Evolutionary conservation across 345 rosid genomes (phyloP), one percentile per base, ranked within the genome.

Genomic region (Salix viminalis): DNA sequence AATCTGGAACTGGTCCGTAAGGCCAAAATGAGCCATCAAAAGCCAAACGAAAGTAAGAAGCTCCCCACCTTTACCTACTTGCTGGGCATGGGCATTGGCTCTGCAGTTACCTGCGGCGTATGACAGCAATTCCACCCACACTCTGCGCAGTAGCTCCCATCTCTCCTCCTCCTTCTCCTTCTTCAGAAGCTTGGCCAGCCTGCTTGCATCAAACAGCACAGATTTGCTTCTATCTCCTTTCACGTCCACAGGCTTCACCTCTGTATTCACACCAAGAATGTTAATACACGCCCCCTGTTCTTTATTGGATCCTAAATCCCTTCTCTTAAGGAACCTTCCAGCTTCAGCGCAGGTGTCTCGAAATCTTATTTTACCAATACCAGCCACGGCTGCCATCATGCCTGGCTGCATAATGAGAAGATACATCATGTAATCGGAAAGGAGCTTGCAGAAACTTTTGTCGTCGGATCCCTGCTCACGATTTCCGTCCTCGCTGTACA

Each of bases 1-100:
- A 60, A 84, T 86, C 54, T 88, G 90, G 85, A 87, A 88, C 69
- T 89, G 88, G 26, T 82, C 79, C 30, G 86, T 87, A 2, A 91
- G 32, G n/a, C 96, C 91, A 11, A 93, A 82, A 79, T 93, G 96
- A 60, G 91, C 90, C 93, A 91, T 93, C 81, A 91, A 75, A 41
- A 93, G 65, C 95, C 97, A 89, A 67, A 91, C 87, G 65, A 85
- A 83, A 37, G 88, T 84, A 18, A 94, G 54, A 2, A 91, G 84
- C 87, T 89, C 90, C 10, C 90, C 95, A 0, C 98, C 97, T 82
- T 83, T 86, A 37, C 91, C 85, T 2, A 91, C 74, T 26, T 87
- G 85, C 44, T 89, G 89, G 10, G 91, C 89, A 78, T 93, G 97
- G 4, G 88, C 80, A 10, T 75, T 83, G 7, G 86, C 76, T 13